Evolutionary conservation across 164 flowering plant species (phyloP).

Genomic region (Macadamia integrifolia): DNA sequence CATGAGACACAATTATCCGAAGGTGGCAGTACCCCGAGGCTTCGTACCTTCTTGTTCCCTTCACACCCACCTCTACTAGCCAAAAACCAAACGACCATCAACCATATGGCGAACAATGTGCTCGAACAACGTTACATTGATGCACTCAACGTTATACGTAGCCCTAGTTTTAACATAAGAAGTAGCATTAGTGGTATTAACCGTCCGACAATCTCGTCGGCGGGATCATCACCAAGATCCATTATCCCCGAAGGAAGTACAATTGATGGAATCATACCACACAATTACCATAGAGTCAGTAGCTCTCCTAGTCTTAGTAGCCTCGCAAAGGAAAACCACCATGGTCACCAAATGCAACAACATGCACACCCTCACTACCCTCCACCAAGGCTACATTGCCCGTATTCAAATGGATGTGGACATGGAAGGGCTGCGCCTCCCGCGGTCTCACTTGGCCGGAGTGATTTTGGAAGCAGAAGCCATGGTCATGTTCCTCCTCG

Average conservation of each 20-base stretch:
- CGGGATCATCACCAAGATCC: constrained; percentile 55
- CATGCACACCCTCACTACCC: not conserved
- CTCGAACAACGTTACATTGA: constrained; percentile 71
- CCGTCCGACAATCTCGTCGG: constrained; percentile 35
- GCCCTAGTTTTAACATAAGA: not conserved
- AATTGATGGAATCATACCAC: constrained; percentile 9
- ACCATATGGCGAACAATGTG: constrained; percentile 18
- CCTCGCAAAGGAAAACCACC: constrained; percentile 13
- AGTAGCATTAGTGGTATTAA: constrained; percentile 10
- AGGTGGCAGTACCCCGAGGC: constrained; percentile 31
- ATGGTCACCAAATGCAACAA: not conserved
- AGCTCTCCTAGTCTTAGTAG: constrained; percentile 58
- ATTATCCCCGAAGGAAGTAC: constrained; percentile 27
- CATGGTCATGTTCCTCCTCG: not conserved
- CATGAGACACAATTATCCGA: constrained; percentile 17
- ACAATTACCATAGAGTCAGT: constrained; percentile 37
- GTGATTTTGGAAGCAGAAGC: constrained; percentile 3
- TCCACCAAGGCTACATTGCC: not conserved
- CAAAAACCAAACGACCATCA: constrained; percentile 18
- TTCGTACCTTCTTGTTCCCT: constrained; percentile 75
- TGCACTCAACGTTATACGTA: constrained; percentile 57
- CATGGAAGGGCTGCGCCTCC: not conserved
- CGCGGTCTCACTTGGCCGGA: not conserved
- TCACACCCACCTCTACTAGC: constrained; percentile 22
- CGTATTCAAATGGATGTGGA: not conserved